Evolutionary conservation across 2,329 filamentous ascomycete genomes (phyloP), one percentile per base, ranked within the genome.

Genomic region (Huntiella bhutanensis): DNA sequence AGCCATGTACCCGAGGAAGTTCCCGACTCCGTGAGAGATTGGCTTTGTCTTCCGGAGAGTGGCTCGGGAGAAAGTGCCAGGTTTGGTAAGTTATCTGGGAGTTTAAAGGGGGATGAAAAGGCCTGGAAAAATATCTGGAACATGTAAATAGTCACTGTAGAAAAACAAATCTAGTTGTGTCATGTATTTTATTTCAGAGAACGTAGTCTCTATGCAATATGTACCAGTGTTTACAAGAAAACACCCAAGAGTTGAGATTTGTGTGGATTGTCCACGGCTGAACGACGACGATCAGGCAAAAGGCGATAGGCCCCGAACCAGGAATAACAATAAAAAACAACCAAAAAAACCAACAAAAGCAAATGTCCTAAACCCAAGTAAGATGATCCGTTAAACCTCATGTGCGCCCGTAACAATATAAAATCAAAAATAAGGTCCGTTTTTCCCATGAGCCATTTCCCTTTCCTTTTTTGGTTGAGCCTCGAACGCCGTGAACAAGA

Each of bases 1-100:
- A 91, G 85, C 51, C 91, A 98, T 62, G 70, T 88, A 51, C 78
- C 77, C 51, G 86, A 94, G 55, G 91, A 98, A 60, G 82, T 96
- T 7, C 91, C 91, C 0, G 77, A 80, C 43, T 80, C 78, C 53
- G 73, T 95, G 17, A 66, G 84, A 41, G 77, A 92, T 57, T 96
- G 82, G 80, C 68, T 96, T 43, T 87, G 83, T 58, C 65, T 95
- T 28, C 86, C 88, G 1, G 81, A 87, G 60, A 70, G 79, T 3
- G 81, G 79, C 45, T 74, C 74, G 1, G 71, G 72, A 1, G 54
- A 57, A 33, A 61, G 69, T 12, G 76, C 80, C 7, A 67, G 80
- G 46, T 77, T 79, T 55, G 82, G 82, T 1, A 65, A 65, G 33
- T 64, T 84, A 16, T 64, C 71, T 41, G 75, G 75, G 1, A 75